Percentiles rank a stretch among this genome's conserved stretches.
These are phyloP conservation scores for Echium plantagineum DNA, from an alignment of 257 asterid genomes.

Conservation along the genomic window DNA sequence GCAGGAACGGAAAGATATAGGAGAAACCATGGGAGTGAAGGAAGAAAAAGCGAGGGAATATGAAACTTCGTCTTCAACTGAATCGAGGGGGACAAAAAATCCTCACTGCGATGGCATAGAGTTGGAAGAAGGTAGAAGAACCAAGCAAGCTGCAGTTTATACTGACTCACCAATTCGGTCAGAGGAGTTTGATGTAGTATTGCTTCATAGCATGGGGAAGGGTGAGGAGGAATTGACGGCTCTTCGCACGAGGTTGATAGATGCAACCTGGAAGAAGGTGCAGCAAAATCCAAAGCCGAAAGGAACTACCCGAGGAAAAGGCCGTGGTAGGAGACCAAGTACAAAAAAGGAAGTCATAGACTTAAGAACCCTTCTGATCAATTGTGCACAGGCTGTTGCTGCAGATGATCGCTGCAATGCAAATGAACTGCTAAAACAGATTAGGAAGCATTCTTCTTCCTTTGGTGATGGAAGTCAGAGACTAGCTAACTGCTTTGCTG, in stretches of 20 bases:
- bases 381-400: slow-evolving; percentile 21
- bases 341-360: slow-evolving; percentile 5
- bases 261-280: slow-evolving; percentile 4
- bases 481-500: slow-evolving; percentile 12
- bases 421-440: slow-evolving; percentile 10
- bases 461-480: slow-evolving; percentile 18
- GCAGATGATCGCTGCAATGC: slow-evolving; percentile 10
- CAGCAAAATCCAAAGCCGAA: slow-evolving; percentile 3
- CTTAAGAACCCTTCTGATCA: slow-evolving; percentile 14
- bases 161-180: slow-evolving; percentile 10
- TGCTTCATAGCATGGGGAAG: slow-evolving; percentile 15
- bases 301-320: slow-evolving; percentile 1
- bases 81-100: slow-evolving; percentile 11
- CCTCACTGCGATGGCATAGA: slow-evolving; percentile 3
- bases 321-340: slow-evolving; percentile 4
- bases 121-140: slow-evolving; percentile 13
- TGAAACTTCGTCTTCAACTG: neutral
- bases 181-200: slow-evolving; percentile 17
- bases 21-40: neutral
- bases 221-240: slow-evolving; percentile 9
- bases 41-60: slow-evolving; percentile 1
- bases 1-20: slow-evolving; percentile 5
- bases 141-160: slow-evolving; percentile 16
- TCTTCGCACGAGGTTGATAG: slow-evolving; percentile 4
- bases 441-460: slow-evolving; percentile 15